Evolutionary conservation across 2,329 filamentous ascomycete genomes (phyloP).

Genomic region (Nannizziopsis arthrosporioides): DNA sequence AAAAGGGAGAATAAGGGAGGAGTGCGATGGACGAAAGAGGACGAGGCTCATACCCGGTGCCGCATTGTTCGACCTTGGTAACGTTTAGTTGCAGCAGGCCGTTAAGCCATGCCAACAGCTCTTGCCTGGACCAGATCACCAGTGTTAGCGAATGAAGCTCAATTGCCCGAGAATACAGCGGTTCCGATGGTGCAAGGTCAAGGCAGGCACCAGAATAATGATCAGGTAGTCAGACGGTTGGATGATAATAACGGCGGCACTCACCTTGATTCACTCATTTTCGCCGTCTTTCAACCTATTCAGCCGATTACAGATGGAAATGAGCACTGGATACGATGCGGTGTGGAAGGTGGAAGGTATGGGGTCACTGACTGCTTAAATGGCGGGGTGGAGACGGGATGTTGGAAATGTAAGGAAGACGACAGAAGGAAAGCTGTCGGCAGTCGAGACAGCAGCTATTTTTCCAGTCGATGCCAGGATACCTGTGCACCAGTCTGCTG

Average conservation of each 20-base stretch:
- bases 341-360: neutral
- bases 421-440: neutral
- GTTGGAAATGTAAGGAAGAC: neutral
- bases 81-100: constrained; percentile 95
- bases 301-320: neutral
- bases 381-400: constrained; percentile 1
- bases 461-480: neutral
- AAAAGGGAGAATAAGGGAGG: neutral
- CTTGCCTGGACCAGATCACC: constrained; percentile 55
- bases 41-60: constrained; percentile 64
- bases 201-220: neutral
- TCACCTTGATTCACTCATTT: constrained; percentile 56
- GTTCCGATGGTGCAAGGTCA: neutral
- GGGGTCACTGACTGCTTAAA: neutral
- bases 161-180: neutral
- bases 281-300: constrained; percentile 23
- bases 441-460: neutral
- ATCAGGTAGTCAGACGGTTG: neutral
- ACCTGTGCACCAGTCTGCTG: neutral
- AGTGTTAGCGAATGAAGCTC: neutral
- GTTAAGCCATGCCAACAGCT: constrained; percentile 93
- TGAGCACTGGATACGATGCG: neutral
- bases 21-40: constrained; percentile 17
- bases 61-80: constrained; percentile 97
- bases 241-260: constrained; percentile 12